Evolutionary conservation across 352 stramenopile species (phyloP), one percentile per base, ranked within the genome.

Genomic region (Blastocystis sp.): DNA sequence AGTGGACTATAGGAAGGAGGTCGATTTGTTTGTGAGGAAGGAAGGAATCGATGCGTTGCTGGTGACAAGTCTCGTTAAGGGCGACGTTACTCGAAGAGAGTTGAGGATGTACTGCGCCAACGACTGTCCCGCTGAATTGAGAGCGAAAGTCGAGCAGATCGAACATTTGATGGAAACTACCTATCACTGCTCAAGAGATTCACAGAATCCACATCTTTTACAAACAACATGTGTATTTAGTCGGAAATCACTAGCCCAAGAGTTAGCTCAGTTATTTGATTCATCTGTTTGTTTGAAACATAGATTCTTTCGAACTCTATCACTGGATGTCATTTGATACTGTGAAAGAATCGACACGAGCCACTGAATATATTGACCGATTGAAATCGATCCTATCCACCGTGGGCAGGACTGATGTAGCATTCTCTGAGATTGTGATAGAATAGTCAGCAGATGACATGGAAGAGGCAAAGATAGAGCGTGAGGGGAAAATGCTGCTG

Each of bases 401-500:
- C 34, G 30, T 85, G 5, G 73, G 16, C 8, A 73, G 5, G 63
- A 16, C 41, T 16, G 39, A 43, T 41, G 63, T 20, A 41, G n/a
- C 26, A 41, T 16, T 6, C n/a, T 45, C 30, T 18, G 8, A 43
- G 6, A 73, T 41, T 6, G 9, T 24, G 24, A 69, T 50, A 26
- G 30, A 5, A n/a, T 47, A 85, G 73, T 26, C 59, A 41, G 41
- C 20, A 16, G 53, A 68, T 45, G 39, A 13, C 26, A 37, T n/a
- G 43, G n/a, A 69, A 26, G 43, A 47, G 0, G 6, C 5, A 43
- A 85, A 68, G 41, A 43, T 26, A 4, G 41, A 53, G 30, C 47
- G 73, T 26, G 73, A 85, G 18, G 63, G 20, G n/a, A 85, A 85
- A 45, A 85, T 85, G 73, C 2, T 54, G 11, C 37, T 85, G 39